Conservation (phyloP, 768 basidiomycete species). For the Collybia sordida region DNA sequence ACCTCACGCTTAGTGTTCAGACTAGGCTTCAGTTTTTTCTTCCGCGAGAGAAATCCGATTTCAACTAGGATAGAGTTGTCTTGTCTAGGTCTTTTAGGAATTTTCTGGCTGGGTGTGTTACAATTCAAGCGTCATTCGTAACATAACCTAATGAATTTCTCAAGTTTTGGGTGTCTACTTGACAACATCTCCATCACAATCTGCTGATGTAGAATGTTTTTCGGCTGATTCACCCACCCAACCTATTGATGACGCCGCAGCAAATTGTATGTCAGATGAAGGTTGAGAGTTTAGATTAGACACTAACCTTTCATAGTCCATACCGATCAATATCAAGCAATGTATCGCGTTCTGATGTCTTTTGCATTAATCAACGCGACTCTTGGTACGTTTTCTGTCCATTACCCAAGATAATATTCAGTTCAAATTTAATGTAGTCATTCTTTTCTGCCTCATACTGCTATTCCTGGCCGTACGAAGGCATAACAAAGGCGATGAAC, state of each 20-base stretch:
- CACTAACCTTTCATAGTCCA: slow-evolving; percentile 50
- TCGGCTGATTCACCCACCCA: slow-evolving; percentile 49
- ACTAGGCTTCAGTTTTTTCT: slow-evolving; percentile 61
- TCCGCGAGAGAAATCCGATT: slow-evolving; percentile 71
- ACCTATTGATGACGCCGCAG: slow-evolving; percentile 53
- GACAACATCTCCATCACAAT: slow-evolving; percentile 71
- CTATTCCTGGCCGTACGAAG: slow-evolving; percentile 41
- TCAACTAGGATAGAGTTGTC: slow-evolving; percentile 76
- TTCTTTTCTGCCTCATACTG: slow-evolving; percentile 35
- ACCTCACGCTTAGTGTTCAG: slow-evolving; percentile 31
- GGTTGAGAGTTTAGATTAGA: slow-evolving; percentile 1
- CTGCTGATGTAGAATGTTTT: slow-evolving; percentile 83
- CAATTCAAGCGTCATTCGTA: neutral
- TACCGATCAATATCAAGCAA: slow-evolving; percentile 86
- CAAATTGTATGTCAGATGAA: slow-evolving; percentile 56
- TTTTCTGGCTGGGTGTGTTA: slow-evolving; percentile 75
- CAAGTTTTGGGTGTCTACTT: slow-evolving; percentile 75
- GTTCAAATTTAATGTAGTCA: slow-evolving; percentile 22
- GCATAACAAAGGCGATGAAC: slow-evolving; percentile 43
- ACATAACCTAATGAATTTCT: slow-evolving; percentile 6
- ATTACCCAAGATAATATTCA: neutral
- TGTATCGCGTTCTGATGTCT: slow-evolving; percentile 79
- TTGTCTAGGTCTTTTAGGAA: slow-evolving; percentile 66
- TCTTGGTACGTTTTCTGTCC: slow-evolving; percentile 47
- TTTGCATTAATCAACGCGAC: slow-evolving; percentile 79